Conservation (phyloP, 2,329 filamentous ascomycete species). For the Ascochyta viciae-villosae region DNA sequence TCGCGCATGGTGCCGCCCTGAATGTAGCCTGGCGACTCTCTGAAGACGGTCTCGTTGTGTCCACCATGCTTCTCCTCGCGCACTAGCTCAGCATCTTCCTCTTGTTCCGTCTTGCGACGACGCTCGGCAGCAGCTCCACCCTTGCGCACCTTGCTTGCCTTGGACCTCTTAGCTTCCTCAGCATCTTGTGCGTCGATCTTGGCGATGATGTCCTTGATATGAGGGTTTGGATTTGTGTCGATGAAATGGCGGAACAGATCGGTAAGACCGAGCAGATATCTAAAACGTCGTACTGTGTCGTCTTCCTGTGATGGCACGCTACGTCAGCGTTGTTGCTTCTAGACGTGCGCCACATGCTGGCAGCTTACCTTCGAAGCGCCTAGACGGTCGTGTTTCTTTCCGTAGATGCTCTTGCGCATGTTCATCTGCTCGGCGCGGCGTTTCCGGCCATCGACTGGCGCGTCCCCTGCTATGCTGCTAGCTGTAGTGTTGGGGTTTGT, state of each 20-base stretch:
- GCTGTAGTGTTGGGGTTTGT: conserved; percentile 73
- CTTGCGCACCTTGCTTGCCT: conserved; percentile 78
- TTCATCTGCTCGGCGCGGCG: conserved; percentile 86
- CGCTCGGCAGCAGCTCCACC: conserved; percentile 82
- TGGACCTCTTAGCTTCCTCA: conserved; percentile 70
- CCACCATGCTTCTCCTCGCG: conserved; percentile 89
- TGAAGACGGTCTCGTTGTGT: conserved; percentile 81
- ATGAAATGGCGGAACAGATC: conserved; percentile 99
- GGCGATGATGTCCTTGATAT: conserved; percentile 89
- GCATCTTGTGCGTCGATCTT: conserved; percentile 95
- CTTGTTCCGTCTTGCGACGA: conserved; percentile 89
- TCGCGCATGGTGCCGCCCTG: conserved; percentile 88
- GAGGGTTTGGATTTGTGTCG: conserved; percentile 93
- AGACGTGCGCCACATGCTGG: conserved; percentile 1
- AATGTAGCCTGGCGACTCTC: conserved; percentile 91
- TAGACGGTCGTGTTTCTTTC: conserved; percentile 90
- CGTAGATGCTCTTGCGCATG: conserved; percentile 88
- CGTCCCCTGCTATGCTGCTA: conserved; percentile 85
- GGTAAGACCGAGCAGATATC: conserved; percentile 91
- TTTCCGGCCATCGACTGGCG: conserved; percentile 76
- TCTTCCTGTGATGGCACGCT: conserved; percentile 70
- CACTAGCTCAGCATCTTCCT: conserved; percentile 90
- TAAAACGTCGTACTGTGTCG: conserved; percentile 91
- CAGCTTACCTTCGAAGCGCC: conserved; percentile 84
- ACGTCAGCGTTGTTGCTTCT: conserved; percentile 15